Base-by-base conservation (phyloP, 106 monocot genomes). In the Dendrobium chrysotoxum region DNA sequence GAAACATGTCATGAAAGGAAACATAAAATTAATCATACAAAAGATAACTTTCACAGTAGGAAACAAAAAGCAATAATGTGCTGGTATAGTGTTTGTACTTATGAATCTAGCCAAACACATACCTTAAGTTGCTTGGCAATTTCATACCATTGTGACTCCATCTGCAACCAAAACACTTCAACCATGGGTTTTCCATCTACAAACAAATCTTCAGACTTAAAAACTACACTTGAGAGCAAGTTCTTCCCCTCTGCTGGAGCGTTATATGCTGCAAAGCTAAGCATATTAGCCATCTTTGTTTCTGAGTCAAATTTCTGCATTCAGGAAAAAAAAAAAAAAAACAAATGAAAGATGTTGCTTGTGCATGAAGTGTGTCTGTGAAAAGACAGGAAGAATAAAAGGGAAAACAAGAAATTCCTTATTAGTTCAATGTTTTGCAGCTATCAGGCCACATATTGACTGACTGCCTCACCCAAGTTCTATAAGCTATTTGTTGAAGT, bases 131-230 rank as follows among this genome's bases (percentile, higher is more conserved):
- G 26, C 71, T 88, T 41, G 55, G 93, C 90, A 50, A 90, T 73
- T 42, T 79, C 46, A 65, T 85, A 83, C 93, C 93, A 93, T 85
- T 64, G 28, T 11, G 70, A 28, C 76, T 85, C 42, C 53, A 86
- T 78, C 55, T 83, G 78, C 64, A 90, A 72, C 92, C 92, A 92
- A 53, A 92, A 89, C 28, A 90, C 86, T 55, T 88, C 75, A 58
- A 87, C 72, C 92, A 90, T 90, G 0, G 82, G 78, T 42, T 88
- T 83, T 20, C 80, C 90, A 28, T 84, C 84, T 7, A 86, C 79
- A 84, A 82, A 92, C 4, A 92, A 78, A 31, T 92, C 92, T 78
- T 92, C 92, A 7, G 87, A 80, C 40, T 86, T 88, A 68, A 86
- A 90, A 42, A 82, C 50, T 5, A 92, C 31, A 7, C 76, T 72